Evolutionary conservation across 179 eudicot genomes (phyloP).

Genomic region (Corrigiola litoralis): DNA sequence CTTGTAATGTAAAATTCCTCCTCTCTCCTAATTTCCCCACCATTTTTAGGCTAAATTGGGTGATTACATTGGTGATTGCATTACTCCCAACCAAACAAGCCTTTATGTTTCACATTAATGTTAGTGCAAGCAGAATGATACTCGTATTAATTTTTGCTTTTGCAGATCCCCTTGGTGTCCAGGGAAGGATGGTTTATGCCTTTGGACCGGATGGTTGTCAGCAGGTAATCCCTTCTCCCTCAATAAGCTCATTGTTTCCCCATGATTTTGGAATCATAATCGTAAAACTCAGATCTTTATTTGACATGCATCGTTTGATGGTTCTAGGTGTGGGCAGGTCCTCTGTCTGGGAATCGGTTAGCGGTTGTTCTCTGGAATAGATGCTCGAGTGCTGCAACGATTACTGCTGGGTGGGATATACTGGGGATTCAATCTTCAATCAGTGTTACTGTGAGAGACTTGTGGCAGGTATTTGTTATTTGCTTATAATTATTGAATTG

Average conservation of each 20-base stretch:
- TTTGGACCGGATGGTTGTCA: constrained; percentile 60
- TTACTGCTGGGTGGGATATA: constrained; percentile 47
- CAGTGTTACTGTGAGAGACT: constrained; percentile 47
- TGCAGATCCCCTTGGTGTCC: constrained; percentile 87
- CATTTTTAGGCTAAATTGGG: too few relatives aligned
- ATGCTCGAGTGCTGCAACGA: constrained; percentile 37
- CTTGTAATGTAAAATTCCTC: too few relatives aligned
- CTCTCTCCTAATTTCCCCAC: too few relatives aligned
- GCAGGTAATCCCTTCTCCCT: constrained; percentile 48
- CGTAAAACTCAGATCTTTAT: background rate
- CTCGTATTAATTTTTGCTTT: background rate
- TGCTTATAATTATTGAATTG: background rate
- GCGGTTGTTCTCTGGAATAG: constrained; percentile 66
- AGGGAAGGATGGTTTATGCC: constrained; percentile 75
- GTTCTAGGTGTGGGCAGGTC: constrained; percentile 68
- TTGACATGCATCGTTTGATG: background rate
- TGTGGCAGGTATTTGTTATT: constrained; percentile 49
- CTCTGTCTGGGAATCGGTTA: constrained; percentile 44
- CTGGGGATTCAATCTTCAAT: constrained; percentile 52
- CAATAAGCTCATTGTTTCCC: background rate
- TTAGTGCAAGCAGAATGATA: background rate
- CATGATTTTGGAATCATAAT: background rate
- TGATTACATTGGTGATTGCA: too few relatives aligned
- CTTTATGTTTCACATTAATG: background rate
- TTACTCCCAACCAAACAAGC: background rate